Conservation (phyloP, 2,329 filamentous ascomycete genomes). For the Sordariomycetes sp. region DNA sequence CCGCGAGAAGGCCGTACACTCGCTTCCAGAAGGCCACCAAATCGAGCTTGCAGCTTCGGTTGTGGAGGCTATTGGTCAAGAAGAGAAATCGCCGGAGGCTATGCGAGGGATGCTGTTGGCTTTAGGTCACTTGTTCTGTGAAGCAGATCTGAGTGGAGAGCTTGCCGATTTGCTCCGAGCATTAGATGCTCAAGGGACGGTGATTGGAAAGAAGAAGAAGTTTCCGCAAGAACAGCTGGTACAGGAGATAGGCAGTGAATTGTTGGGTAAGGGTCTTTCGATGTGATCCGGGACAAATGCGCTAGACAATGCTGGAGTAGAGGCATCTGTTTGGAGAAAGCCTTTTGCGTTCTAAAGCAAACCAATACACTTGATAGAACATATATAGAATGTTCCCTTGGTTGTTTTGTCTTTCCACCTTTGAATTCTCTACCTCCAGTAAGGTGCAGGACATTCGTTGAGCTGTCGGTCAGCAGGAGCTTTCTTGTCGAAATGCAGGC, state of each 20-base stretch:
- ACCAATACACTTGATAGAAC: too few species aligned
- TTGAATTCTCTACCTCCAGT: too few species aligned
- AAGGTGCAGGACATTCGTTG: too few species aligned
- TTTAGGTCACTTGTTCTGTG: constrained; percentile 68
- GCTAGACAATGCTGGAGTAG: too few species aligned
- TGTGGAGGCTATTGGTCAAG: constrained; percentile 59
- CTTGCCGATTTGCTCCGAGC: constrained; percentile 70
- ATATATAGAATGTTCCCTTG: too few species aligned
- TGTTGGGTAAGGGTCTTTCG: constrained; percentile 40
- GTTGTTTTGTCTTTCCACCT: too few species aligned
- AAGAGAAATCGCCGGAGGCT: constrained; percentile 57
- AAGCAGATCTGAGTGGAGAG: constrained; percentile 59
- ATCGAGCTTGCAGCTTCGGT: constrained; percentile 75
- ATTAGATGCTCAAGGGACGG: constrained; percentile 62
- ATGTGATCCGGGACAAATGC: too few species aligned
- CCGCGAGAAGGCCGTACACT: constrained; percentile 42
- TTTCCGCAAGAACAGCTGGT: constrained; percentile 53
- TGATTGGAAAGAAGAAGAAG: constrained; percentile 46
- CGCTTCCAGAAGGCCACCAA: constrained; percentile 60
- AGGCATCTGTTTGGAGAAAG: too few species aligned
- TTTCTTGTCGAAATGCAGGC: too few species aligned
- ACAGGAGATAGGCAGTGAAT: constrained; percentile 38
- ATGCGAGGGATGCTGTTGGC: constrained; percentile 69
- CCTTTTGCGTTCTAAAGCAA: too few species aligned
- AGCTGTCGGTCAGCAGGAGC: too few species aligned